Percentiles rank a stretch among this genome's conserved stretches.
Evolutionary conservation across 768 basidiomycete species (phyloP).

Genomic region (Kwoniella bestiolae): DNA sequence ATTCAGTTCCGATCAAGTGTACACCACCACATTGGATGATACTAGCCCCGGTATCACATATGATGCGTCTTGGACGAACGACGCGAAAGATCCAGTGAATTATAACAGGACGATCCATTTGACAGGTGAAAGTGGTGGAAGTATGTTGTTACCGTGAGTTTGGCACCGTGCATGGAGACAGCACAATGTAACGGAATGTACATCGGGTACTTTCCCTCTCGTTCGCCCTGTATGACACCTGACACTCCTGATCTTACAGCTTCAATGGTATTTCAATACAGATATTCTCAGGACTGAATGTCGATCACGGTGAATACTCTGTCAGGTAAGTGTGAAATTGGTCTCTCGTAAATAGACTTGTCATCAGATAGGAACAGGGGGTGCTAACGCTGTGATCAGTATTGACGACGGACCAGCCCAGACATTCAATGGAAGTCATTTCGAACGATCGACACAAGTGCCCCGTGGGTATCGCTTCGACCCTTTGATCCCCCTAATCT

Average conservation of each 20-base stretch:
- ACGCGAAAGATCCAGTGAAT: neutral
- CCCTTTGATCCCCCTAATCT: no score
- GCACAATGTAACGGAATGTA: no score
- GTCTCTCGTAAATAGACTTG: neutral
- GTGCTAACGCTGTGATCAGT: no score
- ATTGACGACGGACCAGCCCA: constrained; percentile 8
- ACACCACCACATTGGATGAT: constrained; percentile 36
- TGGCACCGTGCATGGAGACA: neutral
- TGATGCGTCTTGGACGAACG: constrained; percentile 5
- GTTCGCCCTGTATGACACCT: no score
- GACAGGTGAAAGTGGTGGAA: neutral
- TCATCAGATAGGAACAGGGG: neutral
- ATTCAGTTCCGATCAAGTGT: constrained; percentile 3
- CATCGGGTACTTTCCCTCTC: no score
- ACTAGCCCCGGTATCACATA: constrained; percentile 18
- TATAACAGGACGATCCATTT: constrained; percentile 1
- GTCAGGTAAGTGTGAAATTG: constrained; percentile 17
- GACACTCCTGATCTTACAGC: neutral
- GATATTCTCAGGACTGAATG: constrained; percentile 20
- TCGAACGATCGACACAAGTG: neutral
- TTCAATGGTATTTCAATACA: constrained; percentile 36
- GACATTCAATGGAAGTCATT: constrained; percentile 22
- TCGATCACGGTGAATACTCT: constrained; percentile 33
- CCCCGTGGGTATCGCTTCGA: constrained; percentile 30
- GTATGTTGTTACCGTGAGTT: neutral